Percentiles rank a stretch among this genome's conserved stretches.
phyloP scores from a whole-genome alignment of 2,329 filamentous ascomycete genomes.

The Alternaria ventricosa region DNA sequence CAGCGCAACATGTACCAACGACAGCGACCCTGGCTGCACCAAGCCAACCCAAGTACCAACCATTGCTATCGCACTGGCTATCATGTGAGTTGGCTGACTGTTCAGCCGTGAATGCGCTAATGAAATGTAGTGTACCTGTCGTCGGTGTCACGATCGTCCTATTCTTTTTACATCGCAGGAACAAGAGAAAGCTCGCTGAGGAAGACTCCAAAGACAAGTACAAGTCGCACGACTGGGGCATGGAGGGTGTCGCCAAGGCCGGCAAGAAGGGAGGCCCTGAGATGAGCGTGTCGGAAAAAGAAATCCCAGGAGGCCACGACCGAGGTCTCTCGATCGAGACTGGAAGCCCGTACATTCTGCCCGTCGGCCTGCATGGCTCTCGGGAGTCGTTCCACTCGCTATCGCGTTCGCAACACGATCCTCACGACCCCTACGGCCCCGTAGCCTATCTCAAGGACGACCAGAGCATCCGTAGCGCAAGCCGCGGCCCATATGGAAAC shows the following conservation, averaged over 20 bases:
- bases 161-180: conserved; percentile 79
- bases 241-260: conserved; percentile 62
- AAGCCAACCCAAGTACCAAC: conserved; percentile 45
- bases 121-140: conserved; percentile 72
- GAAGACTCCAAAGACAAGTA: conserved; percentile 90
- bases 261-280: conserved; percentile 50
- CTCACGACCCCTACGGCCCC: conserved; percentile 84
- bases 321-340: conserved; percentile 68
- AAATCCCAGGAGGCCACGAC: conserved; percentile 39
- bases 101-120: conserved; percentile 28
- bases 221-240: conserved; percentile 89
- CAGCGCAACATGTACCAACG: conserved; percentile 36
- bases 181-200: conserved; percentile 70
- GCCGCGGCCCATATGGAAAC: conserved; percentile 28
- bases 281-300: conserved; percentile 65
- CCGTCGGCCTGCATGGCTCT: conserved; percentile 78
- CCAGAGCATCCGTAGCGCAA: conserved; percentile 43
- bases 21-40: conserved; percentile 43
- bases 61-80: conserved; percentile 42
- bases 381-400: conserved; percentile 87
- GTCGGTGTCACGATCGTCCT: conserved; percentile 70
- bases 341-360: conserved; percentile 90
- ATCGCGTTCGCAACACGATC: conserved; percentile 73
- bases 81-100: conserved; percentile 34
- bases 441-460: conserved; percentile 63